phyloP scores from a whole-genome alignment of 2,329 filamentous ascomycete species.

The Didymella lethalis region DNA sequence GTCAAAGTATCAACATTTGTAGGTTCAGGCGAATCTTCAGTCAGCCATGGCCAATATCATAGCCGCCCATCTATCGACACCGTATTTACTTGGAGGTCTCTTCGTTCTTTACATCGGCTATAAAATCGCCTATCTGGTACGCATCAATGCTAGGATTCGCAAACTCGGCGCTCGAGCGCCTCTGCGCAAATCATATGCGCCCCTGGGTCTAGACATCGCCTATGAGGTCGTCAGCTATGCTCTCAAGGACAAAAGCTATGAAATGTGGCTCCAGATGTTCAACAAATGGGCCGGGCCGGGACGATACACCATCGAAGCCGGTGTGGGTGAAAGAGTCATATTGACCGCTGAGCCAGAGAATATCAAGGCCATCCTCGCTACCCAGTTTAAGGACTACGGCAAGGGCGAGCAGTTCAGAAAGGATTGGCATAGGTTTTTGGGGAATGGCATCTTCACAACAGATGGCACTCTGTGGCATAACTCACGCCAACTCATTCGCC shows the following conservation, averaged over 20 bases:
- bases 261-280: constrained; percentile 68
- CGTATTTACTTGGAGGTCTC: constrained; percentile 35
- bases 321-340: constrained; percentile 67
- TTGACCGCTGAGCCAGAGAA: constrained; percentile 87
- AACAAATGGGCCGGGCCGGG: constrained; percentile 44
- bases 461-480: constrained; percentile 82
- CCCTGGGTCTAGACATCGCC: constrained; percentile 70
- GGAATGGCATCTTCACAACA: constrained; percentile 74
- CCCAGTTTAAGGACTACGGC: constrained; percentile 85
- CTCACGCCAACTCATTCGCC: constrained; percentile 81
- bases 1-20: not conserved
- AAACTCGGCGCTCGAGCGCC: constrained; percentile 58
- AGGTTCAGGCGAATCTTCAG: not conserved
- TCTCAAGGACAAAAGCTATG: constrained; percentile 63
- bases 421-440: constrained; percentile 79
- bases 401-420: constrained; percentile 78
- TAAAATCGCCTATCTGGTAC: constrained; percentile 28
- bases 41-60: constrained; percentile 35
- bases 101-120: constrained; percentile 33
- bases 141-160: constrained; percentile 49
- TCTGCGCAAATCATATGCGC: constrained; percentile 48
- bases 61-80: constrained; percentile 29
- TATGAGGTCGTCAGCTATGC: constrained; percentile 63
- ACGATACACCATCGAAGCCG: constrained; percentile 68
- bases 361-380: constrained; percentile 88